phyloP scores from a whole-genome alignment of 1,139 yeast genomes.

The Saccharomyces hybrid region DNA sequence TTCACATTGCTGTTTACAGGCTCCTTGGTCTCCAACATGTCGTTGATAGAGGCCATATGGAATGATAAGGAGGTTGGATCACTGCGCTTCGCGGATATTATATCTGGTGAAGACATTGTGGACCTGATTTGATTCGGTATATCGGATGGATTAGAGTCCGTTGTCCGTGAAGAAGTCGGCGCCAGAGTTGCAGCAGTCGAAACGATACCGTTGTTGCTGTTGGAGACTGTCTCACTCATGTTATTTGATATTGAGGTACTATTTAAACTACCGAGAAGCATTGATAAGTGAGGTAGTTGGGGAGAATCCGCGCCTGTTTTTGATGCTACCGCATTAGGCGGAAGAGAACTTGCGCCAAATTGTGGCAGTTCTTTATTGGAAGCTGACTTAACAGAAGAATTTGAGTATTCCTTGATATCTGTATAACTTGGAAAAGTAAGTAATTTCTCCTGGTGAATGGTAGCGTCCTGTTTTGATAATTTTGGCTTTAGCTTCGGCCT shows the following conservation, averaged over 20 bases:
- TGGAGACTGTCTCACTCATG: not conserved
- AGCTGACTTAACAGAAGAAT: not conserved
- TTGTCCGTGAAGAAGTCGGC: not conserved
- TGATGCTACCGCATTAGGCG: not conserved
- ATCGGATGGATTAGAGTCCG: not conserved
- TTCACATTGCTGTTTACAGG: conserved; percentile 12
- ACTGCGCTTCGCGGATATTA: conserved; percentile 5
- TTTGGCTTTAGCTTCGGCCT: conserved; percentile 9
- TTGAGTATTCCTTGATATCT: not conserved
- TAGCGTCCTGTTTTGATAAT: not conserved
- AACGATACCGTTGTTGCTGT: not conserved
- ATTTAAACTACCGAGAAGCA: conserved; percentile 4
- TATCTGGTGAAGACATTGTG: conserved; percentile 5
- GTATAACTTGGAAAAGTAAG: not conserved
- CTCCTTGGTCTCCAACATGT: conserved; percentile 9
- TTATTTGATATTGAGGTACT: not conserved
- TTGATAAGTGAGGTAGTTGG: conserved; percentile 7
- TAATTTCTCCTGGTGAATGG: not conserved
- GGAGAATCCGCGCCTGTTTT: not conserved
- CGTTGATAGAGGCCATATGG: conserved; percentile 8
- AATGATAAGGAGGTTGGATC: conserved; percentile 1
- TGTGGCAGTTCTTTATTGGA: not conserved
- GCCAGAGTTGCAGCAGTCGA: not conserved
- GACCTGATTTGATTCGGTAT: not conserved
- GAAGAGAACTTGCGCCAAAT: not conserved